Base-by-base conservation (phyloP, 129 eudicot genomes). In the Smallanthus sonchifolius region DNA sequence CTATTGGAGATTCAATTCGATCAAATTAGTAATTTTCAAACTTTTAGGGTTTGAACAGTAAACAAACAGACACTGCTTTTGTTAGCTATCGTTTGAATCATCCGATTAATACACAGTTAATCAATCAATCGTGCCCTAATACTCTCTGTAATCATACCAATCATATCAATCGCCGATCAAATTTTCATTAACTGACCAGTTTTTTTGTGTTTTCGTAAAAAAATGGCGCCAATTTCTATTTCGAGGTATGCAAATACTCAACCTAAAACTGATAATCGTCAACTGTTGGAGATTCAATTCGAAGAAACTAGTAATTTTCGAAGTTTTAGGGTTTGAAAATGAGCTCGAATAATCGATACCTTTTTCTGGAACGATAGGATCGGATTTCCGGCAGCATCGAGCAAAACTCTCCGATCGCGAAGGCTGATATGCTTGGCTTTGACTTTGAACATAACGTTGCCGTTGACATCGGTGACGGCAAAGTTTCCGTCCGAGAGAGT, bases 401-500 rank as follows among this genome's bases (percentile, higher is more conserved):
- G 81, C 83, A 84, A 64, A 65, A 75, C 42, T 32, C 83, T 76
- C 5, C 83, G 83, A 66, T 77, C 79, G 7, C 70, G 83, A 19
- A 82, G 64, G 32, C 72, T 81, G 0, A 81, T 40, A 42, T 48
- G 75, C 35, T 69, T 51, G 9, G 37, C 72, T 64, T 73, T 75
- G 19, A 84, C 80, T 70, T 78, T 81, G 54, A 84, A 84, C 73
- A 81, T 69, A 0, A 81, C n/a, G 71, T 78, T 84, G 47, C 85
- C 88, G 62, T 74, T 74, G 3, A 70, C 73, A 45, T 77, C 85
- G 17, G 75, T 77, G 42, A 84, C 79, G 39, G 66, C 72, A 37
- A 72, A 80, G 40, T 72, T 76, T 17, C 82, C 80, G 1, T 64
- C 77, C 2, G 83, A 77, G 17, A 84, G 62, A 4, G 83, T 1